Evolutionary conservation across 2,329 filamentous ascomycete genomes (phyloP), one percentile per base, ranked within the genome.

Genomic region (Orbilia javanica): DNA sequence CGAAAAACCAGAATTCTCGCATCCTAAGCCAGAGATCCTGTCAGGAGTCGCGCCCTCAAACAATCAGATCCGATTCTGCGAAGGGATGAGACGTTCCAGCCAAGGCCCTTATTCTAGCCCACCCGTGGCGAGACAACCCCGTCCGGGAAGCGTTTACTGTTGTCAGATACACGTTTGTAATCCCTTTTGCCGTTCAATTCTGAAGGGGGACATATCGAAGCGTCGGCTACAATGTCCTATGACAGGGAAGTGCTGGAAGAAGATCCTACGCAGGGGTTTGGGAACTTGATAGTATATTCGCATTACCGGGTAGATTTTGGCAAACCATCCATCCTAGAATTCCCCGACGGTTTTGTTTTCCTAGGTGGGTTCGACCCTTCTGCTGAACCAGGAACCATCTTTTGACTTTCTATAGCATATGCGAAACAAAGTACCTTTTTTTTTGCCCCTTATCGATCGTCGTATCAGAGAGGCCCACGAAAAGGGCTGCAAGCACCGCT

Each of bases 111-210:
- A 36, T 60, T 36, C 18, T 60, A 60, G 55, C 20, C 18, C 42
- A 39, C 55, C 55, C 52, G 52, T 22, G 52, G 52, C 15, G n/a
- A 57, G 52, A 57, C 52, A 57, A 11, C n/a, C 27, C 27, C 50
- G 25, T 18, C 2, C 13, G 50, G 15, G 50, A n/a, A 29, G 11
- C 13, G 10, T 53, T 53, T 13, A 10, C 15, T 7, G 15, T 53
- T 18, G 25, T 27, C 2, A 18, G 50, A 52, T 27, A n/a, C 36
- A 39, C 10, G 36, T 15, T 15, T 39, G 11, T 3, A 39, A 15
- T 15, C 10, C 11, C n/a, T 15, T 15, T 39, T 39, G 10, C 3
- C 36, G n/a, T 39, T 39, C 36, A 5, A 15, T 11, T 11, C 36
- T n/a, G n/a, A n/a, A n/a, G 11, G 3, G 3, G 11, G 36, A 39